phyloP scores from a whole-genome alignment of 176 grass and related monocot genomes.

The Puya raimondii region DNA sequence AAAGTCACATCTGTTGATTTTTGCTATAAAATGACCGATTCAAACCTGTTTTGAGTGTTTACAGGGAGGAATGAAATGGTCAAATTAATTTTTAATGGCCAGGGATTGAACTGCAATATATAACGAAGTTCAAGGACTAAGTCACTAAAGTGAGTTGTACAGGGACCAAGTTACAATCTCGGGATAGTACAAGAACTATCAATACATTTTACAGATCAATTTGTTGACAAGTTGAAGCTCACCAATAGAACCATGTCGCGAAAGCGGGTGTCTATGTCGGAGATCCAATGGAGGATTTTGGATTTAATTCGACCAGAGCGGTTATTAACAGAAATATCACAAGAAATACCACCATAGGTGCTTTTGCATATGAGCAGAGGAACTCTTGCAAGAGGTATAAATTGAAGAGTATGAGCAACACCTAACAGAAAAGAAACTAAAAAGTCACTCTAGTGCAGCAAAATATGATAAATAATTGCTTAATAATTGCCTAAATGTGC shows the following conservation, averaged over 20 bases:
- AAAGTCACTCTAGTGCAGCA: constrained; percentile 12
- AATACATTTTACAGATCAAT: no score
- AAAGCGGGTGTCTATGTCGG: constrained; percentile 68
- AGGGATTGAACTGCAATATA: no score
- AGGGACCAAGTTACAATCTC: no score
- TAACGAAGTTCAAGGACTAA: no score
- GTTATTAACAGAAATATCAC: constrained; percentile 81
- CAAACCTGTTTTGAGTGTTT: no score
- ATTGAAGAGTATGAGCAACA: constrained; percentile 38
- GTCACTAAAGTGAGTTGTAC: no score
- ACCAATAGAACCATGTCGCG: constrained; percentile 93
- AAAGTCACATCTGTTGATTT: no score
- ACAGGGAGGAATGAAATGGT: no score
- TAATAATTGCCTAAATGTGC: neutral
- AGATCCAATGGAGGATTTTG: constrained; percentile 66
- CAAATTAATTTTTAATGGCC: no score
- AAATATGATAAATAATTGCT: neutral
- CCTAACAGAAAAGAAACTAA: constrained; percentile 41
- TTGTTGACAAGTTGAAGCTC: constrained; percentile 14
- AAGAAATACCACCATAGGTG: constrained; percentile 52
- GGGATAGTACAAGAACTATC: no score
- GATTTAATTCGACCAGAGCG: constrained; percentile 70
- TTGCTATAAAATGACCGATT: no score
- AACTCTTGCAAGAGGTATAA: constrained; percentile 82
- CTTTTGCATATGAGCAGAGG: constrained; percentile 73